phyloP scores from a whole-genome alignment of 225 moss, liverwort and hornwort species.

The Straminergon stramineum region DNA sequence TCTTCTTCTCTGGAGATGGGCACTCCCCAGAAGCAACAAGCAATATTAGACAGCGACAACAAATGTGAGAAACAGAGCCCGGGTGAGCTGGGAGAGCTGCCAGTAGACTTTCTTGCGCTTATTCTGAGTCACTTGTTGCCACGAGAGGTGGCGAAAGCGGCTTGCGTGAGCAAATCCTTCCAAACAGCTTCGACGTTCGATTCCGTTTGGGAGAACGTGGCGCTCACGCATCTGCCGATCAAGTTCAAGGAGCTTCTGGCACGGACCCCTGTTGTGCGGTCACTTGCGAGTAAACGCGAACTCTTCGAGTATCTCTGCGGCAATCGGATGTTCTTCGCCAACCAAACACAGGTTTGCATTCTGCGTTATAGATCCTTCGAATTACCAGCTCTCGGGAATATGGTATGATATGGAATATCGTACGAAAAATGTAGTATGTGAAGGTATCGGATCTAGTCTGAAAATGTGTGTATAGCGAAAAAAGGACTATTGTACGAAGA shows the following conservation, averaged over 20 bases:
- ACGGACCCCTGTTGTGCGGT: neutral
- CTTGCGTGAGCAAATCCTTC: slow-evolving; percentile 15
- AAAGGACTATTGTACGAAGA: neutral
- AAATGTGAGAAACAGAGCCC: neutral
- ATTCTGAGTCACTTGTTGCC: slow-evolving; percentile 17
- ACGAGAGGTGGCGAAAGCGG: slow-evolving; percentile 12
- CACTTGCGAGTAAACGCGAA: neutral
- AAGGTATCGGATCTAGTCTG: neutral
- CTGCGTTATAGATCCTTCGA: neutral
- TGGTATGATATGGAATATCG: neutral
- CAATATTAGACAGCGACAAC: neutral
- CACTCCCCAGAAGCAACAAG: neutral
- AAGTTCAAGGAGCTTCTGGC: slow-evolving; percentile 1
- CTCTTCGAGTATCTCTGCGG: slow-evolving; percentile 11
- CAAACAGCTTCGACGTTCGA: slow-evolving; percentile 11
- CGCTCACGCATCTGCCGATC: neutral
- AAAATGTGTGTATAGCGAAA: neutral
- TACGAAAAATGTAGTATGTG: neutral
- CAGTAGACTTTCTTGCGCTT: neutral
- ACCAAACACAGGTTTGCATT: slow-evolving; percentile 7
- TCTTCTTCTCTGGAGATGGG: neutral
- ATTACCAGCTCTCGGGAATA: neutral
- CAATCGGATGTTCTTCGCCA: neutral
- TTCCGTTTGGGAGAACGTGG: slow-evolving; percentile 10
- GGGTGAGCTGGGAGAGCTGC: neutral